Percentiles rank a stretch among this genome's conserved stretches.
phyloP scores from a whole-genome alignment of 1,284 basidiomycete species.

The Cystobasidium slooffiae region DNA sequence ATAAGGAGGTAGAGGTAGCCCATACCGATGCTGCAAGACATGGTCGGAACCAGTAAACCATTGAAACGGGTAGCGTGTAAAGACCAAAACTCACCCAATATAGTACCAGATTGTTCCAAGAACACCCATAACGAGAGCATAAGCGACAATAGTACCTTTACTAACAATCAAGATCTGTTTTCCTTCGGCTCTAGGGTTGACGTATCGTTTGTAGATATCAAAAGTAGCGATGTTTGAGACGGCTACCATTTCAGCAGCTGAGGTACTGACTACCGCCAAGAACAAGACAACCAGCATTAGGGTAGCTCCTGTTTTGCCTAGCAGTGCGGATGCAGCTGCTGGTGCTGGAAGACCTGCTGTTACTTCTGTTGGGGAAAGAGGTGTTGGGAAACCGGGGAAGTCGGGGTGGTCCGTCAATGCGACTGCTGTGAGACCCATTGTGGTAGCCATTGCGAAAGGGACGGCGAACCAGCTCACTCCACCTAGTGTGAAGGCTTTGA shows the following conservation, averaged over 20 bases:
- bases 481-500: constrained; percentile 57
- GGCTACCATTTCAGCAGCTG: constrained; percentile 86
- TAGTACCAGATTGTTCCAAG: constrained; percentile 85
- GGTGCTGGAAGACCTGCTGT: constrained; percentile 82
- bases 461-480: constrained; percentile 72
- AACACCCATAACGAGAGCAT: constrained; percentile 76
- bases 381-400: constrained; percentile 57
- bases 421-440: constrained; percentile 72
- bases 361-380: constrained; percentile 62
- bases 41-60: not conserved
- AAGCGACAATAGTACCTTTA: constrained; percentile 58
- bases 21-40: not conserved
- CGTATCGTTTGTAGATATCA: constrained; percentile 69
- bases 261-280: constrained; percentile 77
- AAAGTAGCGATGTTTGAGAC: constrained; percentile 64
- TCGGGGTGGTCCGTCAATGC: constrained; percentile 61
- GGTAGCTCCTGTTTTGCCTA: constrained; percentile 75
- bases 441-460: constrained; percentile 63
- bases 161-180: constrained; percentile 65
- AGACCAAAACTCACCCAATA: constrained; percentile 66
- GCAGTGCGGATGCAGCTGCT: constrained; percentile 63
- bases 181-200: constrained; percentile 66
- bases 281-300: constrained; percentile 62
- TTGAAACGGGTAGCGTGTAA: constrained; percentile 84
- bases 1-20: constrained; percentile 44